These are phyloP conservation scores for Tricholoma bakamatsutake DNA, from an alignment of 768 basidiomycete species.

Conservation along the genomic window DNA sequence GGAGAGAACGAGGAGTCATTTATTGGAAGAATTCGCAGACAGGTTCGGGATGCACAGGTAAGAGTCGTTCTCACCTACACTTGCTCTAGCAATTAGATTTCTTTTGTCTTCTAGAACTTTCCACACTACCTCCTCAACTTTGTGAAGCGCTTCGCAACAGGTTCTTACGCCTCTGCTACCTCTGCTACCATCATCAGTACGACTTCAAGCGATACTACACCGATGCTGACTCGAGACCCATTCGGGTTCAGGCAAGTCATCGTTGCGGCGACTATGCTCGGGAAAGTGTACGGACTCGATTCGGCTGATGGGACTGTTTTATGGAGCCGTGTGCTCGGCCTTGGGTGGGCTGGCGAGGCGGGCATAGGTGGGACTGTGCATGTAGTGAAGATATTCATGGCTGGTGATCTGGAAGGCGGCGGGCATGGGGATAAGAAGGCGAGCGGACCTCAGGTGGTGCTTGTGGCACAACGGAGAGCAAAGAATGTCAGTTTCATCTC, in stretches of 20 bases:
- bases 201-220: slow-evolving; percentile 11
- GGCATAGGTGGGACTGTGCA: slow-evolving; percentile 46
- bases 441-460: slow-evolving; percentile 49
- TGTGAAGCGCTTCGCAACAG: slow-evolving; percentile 62
- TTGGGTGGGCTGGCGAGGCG: slow-evolving; percentile 44
- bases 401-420: slow-evolving; percentile 40
- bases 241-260: slow-evolving; percentile 88
- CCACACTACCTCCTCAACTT: slow-evolving; percentile 67
- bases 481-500: slow-evolving; percentile 45
- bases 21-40: slow-evolving; percentile 44
- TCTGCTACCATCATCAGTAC: slow-evolving; percentile 26
- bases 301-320: slow-evolving; percentile 69
- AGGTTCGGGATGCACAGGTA: slow-evolving; percentile 57
- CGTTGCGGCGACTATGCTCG: slow-evolving; percentile 60
- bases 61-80: slow-evolving; percentile 2
- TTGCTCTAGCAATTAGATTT: neutral
- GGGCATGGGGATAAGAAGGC: slow-evolving; percentile 2
- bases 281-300: slow-evolving; percentile 81
- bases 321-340: slow-evolving; percentile 76
- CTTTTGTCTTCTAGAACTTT: slow-evolving; percentile 45
- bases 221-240: slow-evolving; percentile 54
- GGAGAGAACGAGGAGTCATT: slow-evolving; percentile 44
- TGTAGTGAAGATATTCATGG: slow-evolving; percentile 57
- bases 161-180: slow-evolving; percentile 53
- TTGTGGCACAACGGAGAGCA: slow-evolving; percentile 57